These are phyloP conservation scores for Spinacia oleracea DNA, from an alignment of 179 eudicot genomes.

Conservation along the genomic window DNA sequence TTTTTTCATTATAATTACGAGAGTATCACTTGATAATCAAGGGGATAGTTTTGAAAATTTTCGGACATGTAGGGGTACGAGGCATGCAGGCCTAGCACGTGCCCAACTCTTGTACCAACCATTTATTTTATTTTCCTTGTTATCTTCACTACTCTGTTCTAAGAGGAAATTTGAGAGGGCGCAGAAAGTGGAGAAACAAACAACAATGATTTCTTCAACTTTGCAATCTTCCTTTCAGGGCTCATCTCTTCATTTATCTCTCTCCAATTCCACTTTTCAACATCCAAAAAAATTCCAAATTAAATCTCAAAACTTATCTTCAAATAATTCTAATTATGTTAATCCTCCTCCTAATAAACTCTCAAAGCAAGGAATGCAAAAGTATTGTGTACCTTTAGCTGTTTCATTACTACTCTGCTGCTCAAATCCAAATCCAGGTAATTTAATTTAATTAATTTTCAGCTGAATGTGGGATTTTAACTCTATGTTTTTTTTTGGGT, in stretches of 20 bases:
- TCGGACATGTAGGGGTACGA: no score
- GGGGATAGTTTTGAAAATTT: no score
- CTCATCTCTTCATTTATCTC: conserved; percentile 23
- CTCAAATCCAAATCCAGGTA: conserved; percentile 39
- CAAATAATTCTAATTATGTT: background rate
- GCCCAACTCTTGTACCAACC: no score
- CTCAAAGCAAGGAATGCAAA: conserved; percentile 19
- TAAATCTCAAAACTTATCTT: background rate
- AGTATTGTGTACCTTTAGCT: conserved; percentile 29
- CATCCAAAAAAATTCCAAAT: conserved; percentile 4
- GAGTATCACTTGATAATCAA: no score
- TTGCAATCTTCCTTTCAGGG: conserved; percentile 24
- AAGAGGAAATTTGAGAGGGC: background rate
- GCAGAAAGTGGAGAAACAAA: background rate
- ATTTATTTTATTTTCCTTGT: conserved; percentile 15
- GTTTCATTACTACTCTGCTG: conserved; percentile 31
- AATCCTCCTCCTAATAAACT: conserved; percentile 1
- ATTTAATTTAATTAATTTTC: background rate
- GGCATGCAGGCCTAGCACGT: no score
- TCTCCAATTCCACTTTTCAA: conserved; percentile 10
- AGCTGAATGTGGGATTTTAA: background rate
- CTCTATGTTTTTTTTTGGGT: background rate
- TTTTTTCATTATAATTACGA: no score
- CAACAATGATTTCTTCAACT: conserved; percentile 31
- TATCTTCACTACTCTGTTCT: background rate